Evolutionary conservation across 1,284 basidiomycete species (phyloP), one percentile per base, ranked within the genome.

Genomic region (Microbotryomycetes sp.): DNA sequence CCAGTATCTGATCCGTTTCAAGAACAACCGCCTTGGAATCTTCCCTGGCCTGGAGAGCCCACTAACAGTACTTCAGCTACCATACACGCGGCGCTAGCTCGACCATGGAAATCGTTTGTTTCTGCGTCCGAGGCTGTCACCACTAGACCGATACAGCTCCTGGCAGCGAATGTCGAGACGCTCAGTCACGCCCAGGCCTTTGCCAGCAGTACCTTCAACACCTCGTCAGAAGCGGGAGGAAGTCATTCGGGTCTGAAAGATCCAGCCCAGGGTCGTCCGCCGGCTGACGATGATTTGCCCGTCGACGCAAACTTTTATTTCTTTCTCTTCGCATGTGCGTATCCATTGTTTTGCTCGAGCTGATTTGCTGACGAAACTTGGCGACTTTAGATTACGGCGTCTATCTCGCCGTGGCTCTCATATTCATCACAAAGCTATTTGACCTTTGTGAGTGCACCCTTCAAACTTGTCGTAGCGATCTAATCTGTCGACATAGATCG

Each of bases 341-440:
- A 1, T 18, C 0, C 23, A 18, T 45, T 9, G 16, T 15, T 23
- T 16, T 9, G 0, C 18, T 5, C 46, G 21, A 23, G 30, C 21
- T 46, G 15, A 45, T 1, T 3, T 31, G 13, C 29, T 52, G 4
- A 3, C 57, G n/a, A 49, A n/a, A 4, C 24, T 46, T 18, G 26
- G 45, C 16, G 21, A 21, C 35, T 4, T 45, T 64, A 60, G 75
- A 77, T 54, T 73, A 71, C 57, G 72, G 72, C 13, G 41, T 75
- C 54, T 80, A 79, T 56, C 73, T 79, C 52, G 77, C 78, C 9
- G 76, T 78, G 6, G 79, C 77, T 2, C 73, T 82, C 15, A 76
- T 81, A 62, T 81, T 81, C 73, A 78, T 81, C 61, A 82, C 81
- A 16, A 80, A 80, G 61, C 75, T 82, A 7, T 82, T 82, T 69